Evolutionary conservation across 495 filamentous ascomycete species (phyloP), one percentile per base, ranked within the genome.

Genomic region (Penicillium malachiteum): DNA sequence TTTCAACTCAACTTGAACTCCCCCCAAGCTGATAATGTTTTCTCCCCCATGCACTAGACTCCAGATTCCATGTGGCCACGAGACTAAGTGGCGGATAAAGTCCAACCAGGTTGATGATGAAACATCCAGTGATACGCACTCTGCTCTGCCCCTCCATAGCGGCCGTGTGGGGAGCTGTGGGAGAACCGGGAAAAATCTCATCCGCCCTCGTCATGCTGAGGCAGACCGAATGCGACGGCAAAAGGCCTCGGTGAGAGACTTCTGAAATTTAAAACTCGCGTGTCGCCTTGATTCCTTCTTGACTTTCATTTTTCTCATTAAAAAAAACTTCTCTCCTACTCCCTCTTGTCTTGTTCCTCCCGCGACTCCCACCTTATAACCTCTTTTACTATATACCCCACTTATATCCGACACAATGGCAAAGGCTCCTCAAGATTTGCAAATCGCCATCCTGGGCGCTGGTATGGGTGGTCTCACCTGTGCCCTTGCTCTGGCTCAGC

Each of bases 391-490:
- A 41, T 44, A 13, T 33, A 5, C 40, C 9, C 50, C 45, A n/a
- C 45, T 50, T 48, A 61, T 42, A 50, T 52, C 47, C 62, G 56
- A 48, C 51, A 65, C 48, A 37, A 71, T 72, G 68, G 50, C 65
- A 0, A 54, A 65, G 57, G 52, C 66, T 31, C 69, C 69, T n/a
- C 67, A 75, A 52, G 72, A 76, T 60, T 60, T 78, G 21, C 65
- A 67, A 48, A 67, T 78, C 56, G 73, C 72, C 68, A 75, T 78
- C 62, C 52, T 76, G 52, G 74, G 74, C 60, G 74, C 74, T 11
- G 88, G 88, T 51, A 92, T 92, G 88, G 89, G 88, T 30, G 89
- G 89, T 32, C 72, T 92, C 35, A 84, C 87, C 40, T 80, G 71
- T 44, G 88, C 89, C 42, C 79, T 92, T 18, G 85, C 87, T 26